Base-by-base conservation (phyloP, 179 eudicot genomes). In the Spinacia oleracea region DNA sequence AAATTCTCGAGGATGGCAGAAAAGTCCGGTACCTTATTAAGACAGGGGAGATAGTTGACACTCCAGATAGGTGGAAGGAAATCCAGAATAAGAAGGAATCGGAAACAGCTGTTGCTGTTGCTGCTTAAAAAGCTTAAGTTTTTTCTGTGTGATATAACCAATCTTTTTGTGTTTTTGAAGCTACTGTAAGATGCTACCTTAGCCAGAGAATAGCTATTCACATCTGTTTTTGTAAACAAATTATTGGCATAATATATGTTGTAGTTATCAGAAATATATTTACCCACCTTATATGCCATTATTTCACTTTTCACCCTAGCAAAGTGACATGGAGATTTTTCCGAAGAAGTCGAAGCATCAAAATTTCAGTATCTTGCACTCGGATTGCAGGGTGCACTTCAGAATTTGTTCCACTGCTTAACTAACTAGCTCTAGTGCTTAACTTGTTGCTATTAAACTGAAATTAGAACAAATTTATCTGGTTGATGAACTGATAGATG, bases 21-120 rank as follows among this genome's bases (percentile, higher is more conserved):
- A 88, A 94, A 56, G 99, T 91, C 40, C 97, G 99, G 15, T 96
- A 91, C 87, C 98, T 96, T 64, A 81, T 96, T 58, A 96, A 96
- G 87, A 96, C 99, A 11, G 99, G 99, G 21, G 99, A 96, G 85
- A 88, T 95, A 48, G 88, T 96, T 6, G 98, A 96, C 84, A 91
- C 90, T 76, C 89, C 90, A 1, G 98, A 96, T 63, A 88, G 85
- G 79, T 96, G 97, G 99, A 89, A 91, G 89, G 92, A 81, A 74
- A 85, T 77, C 2, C 90, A 90, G 81, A 92, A 86, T 71, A 91
- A 81, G 81, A 89, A 88, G 81, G 90, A 88, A 84, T 75, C 91
- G 23, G 89, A 84, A 73, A 88, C 86, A 81, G 84, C 77, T 43
- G 68, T 73, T 60, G 85, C 87, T 53, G 88, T 80, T 77, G 82